These are phyloP conservation scores for Dendrothele bispora DNA, from an alignment of 768 basidiomycete genomes.

Conservation along the genomic window DNA sequence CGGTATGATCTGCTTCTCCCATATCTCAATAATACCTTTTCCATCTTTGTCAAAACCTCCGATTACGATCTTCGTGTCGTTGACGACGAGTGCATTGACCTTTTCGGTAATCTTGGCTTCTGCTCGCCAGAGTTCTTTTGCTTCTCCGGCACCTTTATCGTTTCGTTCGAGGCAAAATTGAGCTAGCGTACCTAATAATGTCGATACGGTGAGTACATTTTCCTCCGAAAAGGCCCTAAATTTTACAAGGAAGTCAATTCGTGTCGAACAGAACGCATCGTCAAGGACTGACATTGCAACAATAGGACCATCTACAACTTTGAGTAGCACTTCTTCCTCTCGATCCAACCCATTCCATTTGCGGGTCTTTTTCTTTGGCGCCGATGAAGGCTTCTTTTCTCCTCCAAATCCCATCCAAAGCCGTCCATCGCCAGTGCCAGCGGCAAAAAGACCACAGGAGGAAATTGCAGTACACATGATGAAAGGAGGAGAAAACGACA, in stretches of 20 bases:
- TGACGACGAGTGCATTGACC: conserved; percentile 61
- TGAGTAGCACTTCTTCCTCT: conserved; percentile 42
- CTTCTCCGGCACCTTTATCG: conserved; percentile 34
- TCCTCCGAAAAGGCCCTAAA: conserved; percentile 51
- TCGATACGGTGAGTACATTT: conserved; percentile 51
- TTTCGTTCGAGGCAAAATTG: conserved; percentile 41
- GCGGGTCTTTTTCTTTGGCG: conserved; percentile 45
- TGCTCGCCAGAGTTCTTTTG: conserved; percentile 48
- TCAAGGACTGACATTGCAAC: conserved; percentile 61
- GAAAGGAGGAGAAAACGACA: conserved; percentile 75
- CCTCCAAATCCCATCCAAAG: conserved; percentile 70
- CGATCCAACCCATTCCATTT: conserved; percentile 73
- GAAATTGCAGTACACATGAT: conserved; percentile 64
- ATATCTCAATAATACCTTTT: conserved; percentile 65
- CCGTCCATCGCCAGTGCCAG: conserved; percentile 75
- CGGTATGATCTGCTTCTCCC: conserved; percentile 35
- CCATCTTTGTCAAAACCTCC: conserved; percentile 62
- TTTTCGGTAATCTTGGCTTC: conserved; percentile 49
- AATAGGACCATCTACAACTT: conserved; percentile 72
- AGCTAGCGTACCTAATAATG: conserved; percentile 58
- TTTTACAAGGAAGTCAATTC: background rate
- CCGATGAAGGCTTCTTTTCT: conserved; percentile 35
- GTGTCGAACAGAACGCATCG: background rate
- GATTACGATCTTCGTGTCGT: conserved; percentile 49
- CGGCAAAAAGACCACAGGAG: conserved; percentile 58